Base-by-base conservation (phyloP, 1,139 yeast species). In the Debaryomyces singareniensis region DNA sequence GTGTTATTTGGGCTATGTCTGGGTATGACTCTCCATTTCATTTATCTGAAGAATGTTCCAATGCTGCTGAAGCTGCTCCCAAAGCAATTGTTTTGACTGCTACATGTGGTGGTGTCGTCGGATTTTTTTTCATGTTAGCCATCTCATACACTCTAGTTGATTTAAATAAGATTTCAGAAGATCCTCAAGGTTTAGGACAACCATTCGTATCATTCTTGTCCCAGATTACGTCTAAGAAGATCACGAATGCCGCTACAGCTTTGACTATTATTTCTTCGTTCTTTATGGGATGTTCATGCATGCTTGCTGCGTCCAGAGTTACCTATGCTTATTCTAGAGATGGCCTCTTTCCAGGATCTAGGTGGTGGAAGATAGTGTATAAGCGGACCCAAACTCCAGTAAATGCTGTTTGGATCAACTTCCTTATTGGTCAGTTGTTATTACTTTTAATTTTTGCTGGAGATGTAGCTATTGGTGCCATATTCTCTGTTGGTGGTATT, bases 1-100 rank as follows among this genome's bases (percentile, higher is more conserved):
- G 85, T 16, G 78, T 72, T 30, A 75, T 78, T 45, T 80, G 87
- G 87, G 75, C 82, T 21, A 78, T 79, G 81, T 71, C 81, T 28
- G 87, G 87, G 13, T 79, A 75, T 45, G 89, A 80, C 49, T 72
- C 83, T 13, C 83, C 87, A 0, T 79, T 78, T 61, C 87, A 80
- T 45, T 57, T 80, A 32, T 68, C 84, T 12, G 91, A 80, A 51
- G 86, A 79, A 47, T 75, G 83, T 45, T 59, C 78, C 26, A 77
- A 78, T 48, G 83, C 86, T 6, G 60, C 67, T n/a, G 56, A 60
- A 20, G 78, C 82, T 4, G 76, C 80, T 5, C 86, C 87, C 12
- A 61, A 70, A 35, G 85, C 85, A 20, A 78, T 79, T 41, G 75
- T 76, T 11, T 52, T 78, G 55, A 77, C 85, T 9, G 66, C 83